phyloP scores from a whole-genome alignment of 2,329 filamentous ascomycete species.

The Claviceps humidiphila region DNA sequence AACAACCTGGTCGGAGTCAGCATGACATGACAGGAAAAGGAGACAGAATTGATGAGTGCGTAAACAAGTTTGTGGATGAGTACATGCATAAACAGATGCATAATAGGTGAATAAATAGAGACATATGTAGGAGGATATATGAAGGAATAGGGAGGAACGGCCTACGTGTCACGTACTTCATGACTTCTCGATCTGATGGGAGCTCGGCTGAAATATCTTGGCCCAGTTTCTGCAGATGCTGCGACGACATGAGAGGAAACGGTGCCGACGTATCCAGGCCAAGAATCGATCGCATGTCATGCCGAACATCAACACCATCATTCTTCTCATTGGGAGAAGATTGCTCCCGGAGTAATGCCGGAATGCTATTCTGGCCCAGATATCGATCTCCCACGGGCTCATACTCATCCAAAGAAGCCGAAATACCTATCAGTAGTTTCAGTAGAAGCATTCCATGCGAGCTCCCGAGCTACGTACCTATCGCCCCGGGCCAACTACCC shows the following conservation, averaged over 20 bases:
- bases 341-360: slow-evolving; percentile 50
- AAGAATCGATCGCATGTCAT: slow-evolving; percentile 53
- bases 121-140: too few species aligned
- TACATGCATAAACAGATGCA: too few species aligned
- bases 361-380: slow-evolving; percentile 55
- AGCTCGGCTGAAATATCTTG: slow-evolving; percentile 48
- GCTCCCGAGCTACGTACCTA: slow-evolving; percentile 17
- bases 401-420: slow-evolving; percentile 36
- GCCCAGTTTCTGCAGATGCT: slow-evolving; percentile 46
- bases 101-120: too few species aligned
- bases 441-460: not conserved
- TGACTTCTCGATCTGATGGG: slow-evolving; percentile 51
- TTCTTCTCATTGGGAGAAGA: slow-evolving; percentile 38
- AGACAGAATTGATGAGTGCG: too few species aligned
- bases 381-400: slow-evolving; percentile 46
- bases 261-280: slow-evolving; percentile 53
- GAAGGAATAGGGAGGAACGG: not conserved
- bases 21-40: not conserved
- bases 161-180: slow-evolving; percentile 38
- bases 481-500: slow-evolving; percentile 29
- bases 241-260: slow-evolving; percentile 53
- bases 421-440: slow-evolving; percentile 7
- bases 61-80: too few species aligned
- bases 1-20: slow-evolving; percentile 34
- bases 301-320: slow-evolving; percentile 43